Base-by-base conservation (phyloP, 1,284 basidiomycete species). In the Tremellales sp. region DNA sequence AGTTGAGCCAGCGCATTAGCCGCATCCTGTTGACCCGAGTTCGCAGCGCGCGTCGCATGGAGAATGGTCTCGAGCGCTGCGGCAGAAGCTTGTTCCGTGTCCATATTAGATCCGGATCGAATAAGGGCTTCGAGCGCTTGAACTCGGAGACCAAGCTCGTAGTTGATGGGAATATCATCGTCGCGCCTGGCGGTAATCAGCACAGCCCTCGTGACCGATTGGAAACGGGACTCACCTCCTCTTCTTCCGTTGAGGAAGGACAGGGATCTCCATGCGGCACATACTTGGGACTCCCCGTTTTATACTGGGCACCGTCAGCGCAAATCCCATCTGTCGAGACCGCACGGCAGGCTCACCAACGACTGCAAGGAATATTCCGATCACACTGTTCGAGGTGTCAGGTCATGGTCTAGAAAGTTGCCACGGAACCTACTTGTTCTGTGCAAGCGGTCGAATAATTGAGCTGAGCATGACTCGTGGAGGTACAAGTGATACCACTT, bases 341-440 rank as follows among this genome's bases (percentile, higher is more conserved):
- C 26, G 3, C 24, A 26, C 14, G 6, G 12, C 4, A 40, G 4
- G 33, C 54, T 24, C 37, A 66, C 66, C 70, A 72, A 56, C 69
- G 48, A 41, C 58, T 65, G 48, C 70, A 72, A 2, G 70, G 70
- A 26, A 72, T 66, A 45, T 70, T 71, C 12, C 70, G 57, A 42
- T 72, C 70, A 25, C 70, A 72, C 57, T 72, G 52, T 24, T 3
- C 13, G 13, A 7, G 18, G 0, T 6, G 42, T 63, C 47, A 59
- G 51, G 32, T 32, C 12, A 37, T 24, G 13, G 27, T 44, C 41
- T 7, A 18, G 27, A 32, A 3, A 47, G 34, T 36, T 6, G 8
- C 5, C 6, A 13, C 19, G 47, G 14, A 10, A 40, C 38, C 6
- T 25, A 24, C 38, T 24, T 40, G 19, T 40, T 40, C 19, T 22